These are phyloP conservation scores for Wickerhamia fluorescens DNA, from an alignment of 805 yeast species.

Conservation along the genomic window DNA sequence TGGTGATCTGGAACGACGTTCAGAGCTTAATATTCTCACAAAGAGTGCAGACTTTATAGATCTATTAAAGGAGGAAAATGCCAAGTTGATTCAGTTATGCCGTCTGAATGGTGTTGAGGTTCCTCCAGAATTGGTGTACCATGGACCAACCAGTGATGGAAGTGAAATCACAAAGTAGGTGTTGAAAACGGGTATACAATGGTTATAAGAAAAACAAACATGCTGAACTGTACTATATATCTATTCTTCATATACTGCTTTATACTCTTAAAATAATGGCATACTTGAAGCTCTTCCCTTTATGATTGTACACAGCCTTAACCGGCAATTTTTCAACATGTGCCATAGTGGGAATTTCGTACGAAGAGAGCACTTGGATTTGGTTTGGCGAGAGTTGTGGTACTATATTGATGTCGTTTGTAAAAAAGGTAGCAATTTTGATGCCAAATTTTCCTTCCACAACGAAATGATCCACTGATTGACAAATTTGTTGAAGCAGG, in stretches of 20 bases:
- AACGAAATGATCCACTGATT: no score
- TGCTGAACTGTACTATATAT: no score
- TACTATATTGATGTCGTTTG: constrained; percentile 1
- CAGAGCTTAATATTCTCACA: constrained; percentile 69
- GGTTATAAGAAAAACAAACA: no score
- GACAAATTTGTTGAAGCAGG: no score
- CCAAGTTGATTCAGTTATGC: constrained; percentile 35
- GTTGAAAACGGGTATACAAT: no score
- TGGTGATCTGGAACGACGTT: constrained; percentile 61
- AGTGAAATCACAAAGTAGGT: constrained; percentile 11
- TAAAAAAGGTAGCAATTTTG: constrained; percentile 2
- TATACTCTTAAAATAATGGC: no score
- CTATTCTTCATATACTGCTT: no score
- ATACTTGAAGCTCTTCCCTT: no score
- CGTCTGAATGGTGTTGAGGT: constrained; percentile 32
- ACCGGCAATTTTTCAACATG: no score
- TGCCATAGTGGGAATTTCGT: no score
- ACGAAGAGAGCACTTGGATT: constrained; percentile 2
- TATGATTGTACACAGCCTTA: no score
- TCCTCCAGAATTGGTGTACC: constrained; percentile 31
- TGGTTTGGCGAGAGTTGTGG: not conserved
- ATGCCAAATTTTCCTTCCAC: no score
- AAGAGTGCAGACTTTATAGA: constrained; percentile 54
- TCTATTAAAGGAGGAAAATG: constrained; percentile 44
- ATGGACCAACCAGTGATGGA: constrained; percentile 16